These are phyloP conservation scores for Durio zibethinus DNA, from an alignment of 345 rosid genomes.

Conservation along the genomic window DNA sequence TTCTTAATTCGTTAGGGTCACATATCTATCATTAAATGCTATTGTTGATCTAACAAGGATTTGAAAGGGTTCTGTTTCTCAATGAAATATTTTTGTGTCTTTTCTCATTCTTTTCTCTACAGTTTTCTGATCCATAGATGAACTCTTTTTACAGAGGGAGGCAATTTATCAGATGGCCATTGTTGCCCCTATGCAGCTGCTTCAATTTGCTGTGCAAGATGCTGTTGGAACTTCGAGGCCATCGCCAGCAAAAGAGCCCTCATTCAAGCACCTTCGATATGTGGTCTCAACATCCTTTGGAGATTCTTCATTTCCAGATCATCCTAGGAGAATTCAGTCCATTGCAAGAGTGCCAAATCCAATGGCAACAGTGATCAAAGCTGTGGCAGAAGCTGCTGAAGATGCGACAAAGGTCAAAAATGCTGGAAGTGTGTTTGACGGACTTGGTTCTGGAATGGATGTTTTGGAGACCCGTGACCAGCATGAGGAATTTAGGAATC, in stretches of 20 bases:
- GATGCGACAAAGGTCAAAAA: conserved; percentile 60
- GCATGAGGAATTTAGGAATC: no score
- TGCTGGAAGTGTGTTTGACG: conserved; percentile 83
- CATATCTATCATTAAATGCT: neutral
- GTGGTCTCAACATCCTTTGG: conserved; percentile 63
- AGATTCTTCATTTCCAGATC: conserved; percentile 38
- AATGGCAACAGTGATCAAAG: conserved; percentile 74
- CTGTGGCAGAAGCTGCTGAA: conserved; percentile 88
- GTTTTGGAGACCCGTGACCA: conserved; percentile 34
- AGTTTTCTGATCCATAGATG: conserved; percentile 4
- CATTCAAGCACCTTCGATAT: conserved; percentile 75
- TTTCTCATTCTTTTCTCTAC: neutral
- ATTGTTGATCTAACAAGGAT: neutral
- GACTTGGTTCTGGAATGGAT: conserved; percentile 58
- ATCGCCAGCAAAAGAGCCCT: conserved; percentile 45
- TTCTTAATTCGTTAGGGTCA: neutral
- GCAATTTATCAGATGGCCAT: conserved; percentile 41
- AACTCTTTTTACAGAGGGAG: conserved; percentile 55
- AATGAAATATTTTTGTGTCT: neutral
- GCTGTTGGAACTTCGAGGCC: conserved; percentile 69
- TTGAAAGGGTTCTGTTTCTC: neutral
- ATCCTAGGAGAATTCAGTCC: conserved; percentile 53
- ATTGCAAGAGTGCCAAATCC: conserved; percentile 69
- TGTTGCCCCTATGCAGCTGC: conserved; percentile 77
- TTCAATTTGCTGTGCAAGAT: conserved; percentile 93